Conservation (phyloP, 306 rosid species). For the Citrullus mucosospermus region DNA sequence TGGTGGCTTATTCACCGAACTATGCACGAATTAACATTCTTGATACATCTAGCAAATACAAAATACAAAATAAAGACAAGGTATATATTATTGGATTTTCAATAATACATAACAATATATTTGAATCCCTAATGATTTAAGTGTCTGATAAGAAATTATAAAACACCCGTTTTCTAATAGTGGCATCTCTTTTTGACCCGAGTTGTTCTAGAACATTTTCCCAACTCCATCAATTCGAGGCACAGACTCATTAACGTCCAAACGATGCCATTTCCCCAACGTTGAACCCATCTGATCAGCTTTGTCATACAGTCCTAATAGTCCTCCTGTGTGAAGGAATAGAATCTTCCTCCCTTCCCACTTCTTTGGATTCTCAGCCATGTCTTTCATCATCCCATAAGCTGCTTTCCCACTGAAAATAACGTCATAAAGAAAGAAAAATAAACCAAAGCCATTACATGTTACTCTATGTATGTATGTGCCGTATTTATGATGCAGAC, state of each 20-base stretch:
- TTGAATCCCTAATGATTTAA: not conserved
- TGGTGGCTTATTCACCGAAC: no score
- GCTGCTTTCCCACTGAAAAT: conserved; percentile 74
- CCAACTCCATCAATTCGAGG: conserved; percentile 64
- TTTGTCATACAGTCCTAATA: conserved; percentile 83
- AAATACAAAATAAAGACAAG: not conserved
- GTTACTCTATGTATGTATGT: not conserved
- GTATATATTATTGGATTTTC: not conserved
- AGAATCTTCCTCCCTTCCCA: conserved; percentile 97
- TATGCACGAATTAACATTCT: not conserved
- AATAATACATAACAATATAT: not conserved
- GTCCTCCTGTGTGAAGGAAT: conserved; percentile 88
- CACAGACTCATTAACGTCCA: conserved; percentile 66
- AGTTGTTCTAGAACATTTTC: conserved; percentile 51
- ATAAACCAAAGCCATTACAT: not conserved
- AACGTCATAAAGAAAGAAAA: not conserved
- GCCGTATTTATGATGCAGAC: not conserved
- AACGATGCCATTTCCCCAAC: conserved; percentile 59
- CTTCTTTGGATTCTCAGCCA: conserved; percentile 56
- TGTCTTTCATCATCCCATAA: conserved; percentile 60
- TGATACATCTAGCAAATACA: not conserved
- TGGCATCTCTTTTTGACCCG: not conserved
- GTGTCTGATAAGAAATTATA: not conserved
- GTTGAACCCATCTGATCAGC: conserved; percentile 53
- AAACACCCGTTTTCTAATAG: not conserved